These are phyloP conservation scores for Canavalia ensiformis DNA, from an alignment of 306 rosid species.

Conservation along the genomic window DNA sequence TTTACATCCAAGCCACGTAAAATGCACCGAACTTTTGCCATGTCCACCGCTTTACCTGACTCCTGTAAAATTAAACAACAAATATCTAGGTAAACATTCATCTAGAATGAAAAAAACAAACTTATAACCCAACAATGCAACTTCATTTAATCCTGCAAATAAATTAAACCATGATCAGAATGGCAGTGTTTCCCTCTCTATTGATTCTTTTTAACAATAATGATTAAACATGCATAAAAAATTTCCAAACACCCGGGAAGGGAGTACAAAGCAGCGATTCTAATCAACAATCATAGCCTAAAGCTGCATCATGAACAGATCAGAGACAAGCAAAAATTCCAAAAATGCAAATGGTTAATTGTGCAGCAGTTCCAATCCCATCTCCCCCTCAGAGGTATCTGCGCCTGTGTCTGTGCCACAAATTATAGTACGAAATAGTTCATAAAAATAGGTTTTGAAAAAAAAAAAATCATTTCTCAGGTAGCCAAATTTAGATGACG, in stretches of 20 bases:
- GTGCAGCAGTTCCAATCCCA: neutral
- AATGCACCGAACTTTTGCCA: conserved; percentile 81
- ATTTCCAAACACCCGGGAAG: neutral
- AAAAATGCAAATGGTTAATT: neutral
- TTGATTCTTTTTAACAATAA: neutral
- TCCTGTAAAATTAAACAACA: conserved; percentile 61
- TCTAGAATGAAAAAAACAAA: neutral
- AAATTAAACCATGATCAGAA: neutral
- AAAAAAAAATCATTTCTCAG: neutral
- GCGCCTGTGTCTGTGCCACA: neutral
- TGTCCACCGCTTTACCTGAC: conserved; percentile 63
- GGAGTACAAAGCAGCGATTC: neutral
- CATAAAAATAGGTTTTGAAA: neutral
- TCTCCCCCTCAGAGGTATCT: neutral
- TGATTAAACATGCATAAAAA: conserved; percentile 19
- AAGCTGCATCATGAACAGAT: neutral
- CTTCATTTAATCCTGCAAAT: neutral
- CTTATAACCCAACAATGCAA: neutral
- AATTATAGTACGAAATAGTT: neutral
- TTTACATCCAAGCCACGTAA: conserved; percentile 78
- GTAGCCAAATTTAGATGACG: conserved; percentile 1
- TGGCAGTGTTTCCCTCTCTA: neutral
- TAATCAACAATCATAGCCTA: neutral
- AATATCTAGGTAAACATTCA: conserved; percentile 6
- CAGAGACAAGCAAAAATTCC: neutral